Conservation (phyloP, 108 stramenopile genomes). For the Nitzschia putrida region DNA sequence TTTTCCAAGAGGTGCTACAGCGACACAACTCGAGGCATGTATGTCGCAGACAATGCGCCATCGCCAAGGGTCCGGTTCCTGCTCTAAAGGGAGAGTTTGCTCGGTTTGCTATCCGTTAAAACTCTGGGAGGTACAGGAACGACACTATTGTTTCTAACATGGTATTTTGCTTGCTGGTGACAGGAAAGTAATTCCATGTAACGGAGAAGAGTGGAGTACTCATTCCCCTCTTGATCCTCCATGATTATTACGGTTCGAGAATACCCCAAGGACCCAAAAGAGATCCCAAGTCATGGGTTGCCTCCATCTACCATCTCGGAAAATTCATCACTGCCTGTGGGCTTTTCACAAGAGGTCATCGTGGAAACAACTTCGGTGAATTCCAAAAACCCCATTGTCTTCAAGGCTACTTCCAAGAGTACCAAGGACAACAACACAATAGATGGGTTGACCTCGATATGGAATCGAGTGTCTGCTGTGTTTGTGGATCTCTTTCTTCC, state of each 20-base stretch:
- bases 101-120: conserved; percentile 26
- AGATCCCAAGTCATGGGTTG: neutral
- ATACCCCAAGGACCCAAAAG: conserved; percentile 8
- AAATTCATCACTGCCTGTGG: neutral
- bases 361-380: conserved; percentile 17
- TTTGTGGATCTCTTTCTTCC: conserved; percentile 67
- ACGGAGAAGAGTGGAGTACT: no score
- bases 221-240: neutral
- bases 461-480: conserved; percentile 5
- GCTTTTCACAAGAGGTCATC: neutral
- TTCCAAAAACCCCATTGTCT: conserved; percentile 18
- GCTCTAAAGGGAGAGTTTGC: conserved; percentile 44
- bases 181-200: no score
- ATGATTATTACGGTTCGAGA: conserved; percentile 27
- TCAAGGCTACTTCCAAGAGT: neutral
- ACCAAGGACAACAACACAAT: neutral
- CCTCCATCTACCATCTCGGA: neutral
- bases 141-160: conserved; percentile 22
- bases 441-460: neutral
- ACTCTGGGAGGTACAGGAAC: conserved; percentile 50
- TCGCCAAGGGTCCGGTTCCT: conserved; percentile 28
- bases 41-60: conserved; percentile 46
- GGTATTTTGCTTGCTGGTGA: neutral
- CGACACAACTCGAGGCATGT: conserved; percentile 17
- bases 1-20: conserved; percentile 54